Percentiles rank a stretch among this genome's conserved stretches.
phyloP scores from a whole-genome alignment of 352 stramenopile species.

The Phytopythium litorale region DNA sequence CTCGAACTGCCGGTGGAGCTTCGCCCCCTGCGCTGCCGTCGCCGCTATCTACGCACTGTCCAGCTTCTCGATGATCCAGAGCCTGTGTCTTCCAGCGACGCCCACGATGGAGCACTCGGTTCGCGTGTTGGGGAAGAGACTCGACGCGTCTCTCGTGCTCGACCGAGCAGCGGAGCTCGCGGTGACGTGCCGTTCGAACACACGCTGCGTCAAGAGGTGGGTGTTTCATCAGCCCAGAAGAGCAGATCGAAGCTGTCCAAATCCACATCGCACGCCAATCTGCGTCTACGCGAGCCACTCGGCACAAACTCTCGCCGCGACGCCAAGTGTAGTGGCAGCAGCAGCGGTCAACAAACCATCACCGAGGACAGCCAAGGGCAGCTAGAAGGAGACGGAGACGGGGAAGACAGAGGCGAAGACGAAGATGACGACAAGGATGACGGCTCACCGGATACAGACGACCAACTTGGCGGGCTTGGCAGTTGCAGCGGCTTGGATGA shows the following conservation, averaged over 20 bases:
- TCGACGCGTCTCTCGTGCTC: background rate
- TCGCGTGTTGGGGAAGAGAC: background rate
- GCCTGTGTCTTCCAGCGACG: background rate
- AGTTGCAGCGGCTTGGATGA: too few relatives aligned
- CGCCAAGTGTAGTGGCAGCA: background rate
- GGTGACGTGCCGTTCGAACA: slow-evolving; percentile 10
- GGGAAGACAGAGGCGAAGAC: background rate
- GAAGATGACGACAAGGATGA: background rate
- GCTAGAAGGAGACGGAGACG: background rate
- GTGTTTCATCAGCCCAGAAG: background rate
- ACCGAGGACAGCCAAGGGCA: background rate
- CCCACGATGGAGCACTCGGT: too few relatives aligned
- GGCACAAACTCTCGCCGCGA: too few relatives aligned
- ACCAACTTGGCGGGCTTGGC: background rate
- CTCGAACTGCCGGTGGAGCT: slow-evolving; percentile 55
- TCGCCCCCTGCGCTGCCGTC: slow-evolving; percentile 36
- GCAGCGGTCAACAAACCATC: background rate
- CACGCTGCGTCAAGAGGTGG: slow-evolving; percentile 8
- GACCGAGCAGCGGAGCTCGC: background rate
- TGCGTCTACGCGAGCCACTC: background rate
- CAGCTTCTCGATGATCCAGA: slow-evolving; percentile 40
- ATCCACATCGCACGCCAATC: background rate
- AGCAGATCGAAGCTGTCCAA: slow-evolving; percentile 1
- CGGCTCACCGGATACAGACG: background rate
- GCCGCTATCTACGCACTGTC: slow-evolving; percentile 57